Base-by-base conservation (phyloP, 345 rosid genomes). In the Geranium rotundifolium region DNA sequence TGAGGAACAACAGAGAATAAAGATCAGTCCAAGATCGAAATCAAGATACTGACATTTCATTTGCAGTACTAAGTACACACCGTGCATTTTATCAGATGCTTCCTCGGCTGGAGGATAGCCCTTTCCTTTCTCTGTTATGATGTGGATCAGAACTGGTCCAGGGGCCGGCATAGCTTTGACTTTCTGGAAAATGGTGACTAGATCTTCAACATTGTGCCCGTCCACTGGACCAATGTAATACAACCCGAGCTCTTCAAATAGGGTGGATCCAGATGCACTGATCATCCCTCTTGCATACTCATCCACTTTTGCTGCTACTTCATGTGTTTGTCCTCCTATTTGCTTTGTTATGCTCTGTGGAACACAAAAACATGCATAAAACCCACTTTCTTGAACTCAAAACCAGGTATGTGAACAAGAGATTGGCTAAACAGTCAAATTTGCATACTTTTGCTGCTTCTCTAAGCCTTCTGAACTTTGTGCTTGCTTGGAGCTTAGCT, bases 91-190 rank as follows among this genome's bases (percentile, higher is more conserved):
- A 71, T 87, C 95, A 8, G 80, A 66, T 7, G 95, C 90, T 62
- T 80, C 83, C 67, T 84, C 86, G 5, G 90, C 95, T 5, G 89
- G 89, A n/a, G 90, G 80, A 72, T 87, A 87, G 29, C 88, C 90
- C 69, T 82, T 86, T 39, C 92, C 92, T 69, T 86, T 86, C 67
- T 86, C 92, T 52, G 92, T 86, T 49, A 86, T 72, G 56, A 84
- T 65, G 62, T 86, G 89, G 69, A 86, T 84, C 67, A 86, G 72
- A 62, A 86, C 89, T 1, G 92, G 92, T 63, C 92, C 92, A 2
- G 87, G 92, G 2, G 89, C 81, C 3, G 92, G 92, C 82, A 80
- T 75, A 27, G 71, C 78, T 75, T 86, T 86, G 50, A 84, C 89
- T 49, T 79, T 79, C 58, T 82, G 59, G 62, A 84, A 76, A 31